These are phyloP conservation scores for Penicillium fimorum DNA, from an alignment of 495 filamentous ascomycete genomes.

Conservation along the genomic window DNA sequence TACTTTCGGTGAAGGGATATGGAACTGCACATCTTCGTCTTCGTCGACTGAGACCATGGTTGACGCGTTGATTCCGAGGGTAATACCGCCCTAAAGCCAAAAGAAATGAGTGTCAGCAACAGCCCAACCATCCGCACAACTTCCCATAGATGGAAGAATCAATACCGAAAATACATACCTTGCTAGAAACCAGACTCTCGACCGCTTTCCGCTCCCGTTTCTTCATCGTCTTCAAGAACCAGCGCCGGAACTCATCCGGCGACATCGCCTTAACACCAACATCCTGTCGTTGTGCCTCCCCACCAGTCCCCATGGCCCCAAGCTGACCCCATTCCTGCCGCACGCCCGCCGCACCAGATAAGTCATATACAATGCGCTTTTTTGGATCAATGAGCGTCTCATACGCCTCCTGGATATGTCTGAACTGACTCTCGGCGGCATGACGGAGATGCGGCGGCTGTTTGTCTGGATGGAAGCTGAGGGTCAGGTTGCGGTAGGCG, in stretches of 20 bases:
- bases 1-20: constrained; percentile 27
- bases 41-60: constrained; percentile 34
- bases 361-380: constrained; percentile 56
- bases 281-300: constrained; percentile 30
- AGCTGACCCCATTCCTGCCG: constrained; percentile 39
- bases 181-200: constrained; percentile 43
- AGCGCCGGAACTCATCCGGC: constrained; percentile 48
- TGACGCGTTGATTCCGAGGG: constrained; percentile 43
- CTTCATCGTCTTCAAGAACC: constrained; percentile 51
- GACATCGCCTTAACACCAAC: constrained; percentile 46
- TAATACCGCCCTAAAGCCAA: constrained; percentile 33
- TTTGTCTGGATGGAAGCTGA: constrained; percentile 60
- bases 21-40: constrained; percentile 32
- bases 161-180: constrained; percentile 32
- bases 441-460: constrained; percentile 49
- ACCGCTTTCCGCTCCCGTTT: constrained; percentile 42
- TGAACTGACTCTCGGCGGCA: constrained; percentile 49
- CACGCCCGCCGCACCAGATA: constrained; percentile 46
- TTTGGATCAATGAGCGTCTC: constrained; percentile 55
- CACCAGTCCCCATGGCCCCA: constrained; percentile 36
- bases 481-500: constrained; percentile 51
- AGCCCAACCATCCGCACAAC: constrained; percentile 1
- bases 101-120: constrained; percentile 12
- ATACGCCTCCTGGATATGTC: constrained; percentile 50
- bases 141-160: neutral